Evolutionary conservation across 192 early-diverging fungal genomes (phyloP).

Genomic region (Radiomyces spectabilis): DNA sequence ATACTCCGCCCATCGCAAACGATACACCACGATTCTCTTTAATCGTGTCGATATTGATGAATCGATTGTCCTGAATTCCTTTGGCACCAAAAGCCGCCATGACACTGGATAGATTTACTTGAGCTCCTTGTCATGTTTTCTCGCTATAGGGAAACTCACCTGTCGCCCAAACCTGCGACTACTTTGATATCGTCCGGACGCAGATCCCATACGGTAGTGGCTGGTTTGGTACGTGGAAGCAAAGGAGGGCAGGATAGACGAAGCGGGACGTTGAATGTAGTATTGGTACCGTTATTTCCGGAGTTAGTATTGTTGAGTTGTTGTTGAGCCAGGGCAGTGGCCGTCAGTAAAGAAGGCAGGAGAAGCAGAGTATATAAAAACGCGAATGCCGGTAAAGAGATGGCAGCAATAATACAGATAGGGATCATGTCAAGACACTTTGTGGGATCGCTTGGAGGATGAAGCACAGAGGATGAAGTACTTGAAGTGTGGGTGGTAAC

Average conservation of each 20-base stretch:
- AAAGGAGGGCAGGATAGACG: conserved; percentile 34
- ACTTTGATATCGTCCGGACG: conserved; percentile 48
- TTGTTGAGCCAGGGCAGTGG: neutral
- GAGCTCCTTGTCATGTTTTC: neutral
- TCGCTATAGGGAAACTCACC: too few species aligned
- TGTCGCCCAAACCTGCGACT: conserved; percentile 47
- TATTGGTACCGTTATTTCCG: neutral
- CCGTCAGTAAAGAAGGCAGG: neutral
- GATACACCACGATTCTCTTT: conserved; percentile 37
- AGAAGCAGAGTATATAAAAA: conserved; percentile 7
- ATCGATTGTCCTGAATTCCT: conserved; percentile 18
- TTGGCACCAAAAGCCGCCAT: conserved; percentile 48
- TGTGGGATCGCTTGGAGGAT: too few species aligned
- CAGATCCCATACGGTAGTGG: conserved; percentile 35
- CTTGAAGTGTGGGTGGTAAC: too few species aligned
- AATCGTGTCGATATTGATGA: conserved; percentile 2
- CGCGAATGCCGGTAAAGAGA: neutral
- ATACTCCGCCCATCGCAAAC: conserved; percentile 48
- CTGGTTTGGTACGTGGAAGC: conserved; percentile 12
- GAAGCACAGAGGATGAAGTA: too few species aligned
- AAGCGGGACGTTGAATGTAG: neutral
- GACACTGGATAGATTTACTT: too few species aligned
- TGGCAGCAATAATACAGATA: too few species aligned
- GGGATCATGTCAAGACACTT: too few species aligned
- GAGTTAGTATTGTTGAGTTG: neutral